Conservation (phyloP, 352 stramenopile species). For the Pythium scleroteichum region DNA sequence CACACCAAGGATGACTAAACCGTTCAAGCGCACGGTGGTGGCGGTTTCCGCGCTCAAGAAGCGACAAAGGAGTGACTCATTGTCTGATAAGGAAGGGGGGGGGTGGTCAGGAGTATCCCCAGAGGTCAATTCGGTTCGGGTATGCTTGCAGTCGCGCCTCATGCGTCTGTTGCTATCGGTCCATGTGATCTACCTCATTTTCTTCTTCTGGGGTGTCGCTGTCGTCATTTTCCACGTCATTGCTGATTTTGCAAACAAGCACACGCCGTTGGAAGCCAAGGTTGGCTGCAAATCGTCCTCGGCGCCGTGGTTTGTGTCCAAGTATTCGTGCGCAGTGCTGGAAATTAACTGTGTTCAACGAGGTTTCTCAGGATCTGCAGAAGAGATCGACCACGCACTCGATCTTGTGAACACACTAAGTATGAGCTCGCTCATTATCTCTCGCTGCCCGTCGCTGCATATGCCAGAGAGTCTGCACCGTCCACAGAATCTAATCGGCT, state of each 20-base stretch:
- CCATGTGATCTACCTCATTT: neutral
- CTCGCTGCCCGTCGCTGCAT: constrained; percentile 10
- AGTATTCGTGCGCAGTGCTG: constrained; percentile 18
- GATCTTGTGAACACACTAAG: neutral
- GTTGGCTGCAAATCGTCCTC: constrained; percentile 18
- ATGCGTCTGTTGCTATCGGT: constrained; percentile 1
- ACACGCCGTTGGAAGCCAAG: neutral
- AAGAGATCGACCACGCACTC: constrained; percentile 11
- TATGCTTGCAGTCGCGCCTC: neutral
- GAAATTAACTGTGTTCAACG: constrained; percentile 22
- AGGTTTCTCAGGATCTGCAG: constrained; percentile 1
- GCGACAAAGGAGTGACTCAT: too few species aligned
- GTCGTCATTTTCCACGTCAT: constrained; percentile 5
- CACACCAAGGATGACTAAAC: too few species aligned
- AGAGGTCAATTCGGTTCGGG: neutral
- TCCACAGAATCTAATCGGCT: constrained; percentile 4
- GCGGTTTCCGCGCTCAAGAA: too few species aligned
- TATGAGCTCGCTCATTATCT: constrained; percentile 15
- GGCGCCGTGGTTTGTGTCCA: constrained; percentile 9
- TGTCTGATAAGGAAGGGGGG: too few species aligned
- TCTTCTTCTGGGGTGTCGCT: constrained; percentile 11
- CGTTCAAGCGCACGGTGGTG: too few species aligned
- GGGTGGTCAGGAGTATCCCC: neutral
- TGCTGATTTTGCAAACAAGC: neutral
- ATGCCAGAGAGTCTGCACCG: constrained; percentile 5